These are phyloP conservation scores for Leishmania turanica DNA, from an alignment of 208 protist species.

Conservation along the genomic window DNA sequence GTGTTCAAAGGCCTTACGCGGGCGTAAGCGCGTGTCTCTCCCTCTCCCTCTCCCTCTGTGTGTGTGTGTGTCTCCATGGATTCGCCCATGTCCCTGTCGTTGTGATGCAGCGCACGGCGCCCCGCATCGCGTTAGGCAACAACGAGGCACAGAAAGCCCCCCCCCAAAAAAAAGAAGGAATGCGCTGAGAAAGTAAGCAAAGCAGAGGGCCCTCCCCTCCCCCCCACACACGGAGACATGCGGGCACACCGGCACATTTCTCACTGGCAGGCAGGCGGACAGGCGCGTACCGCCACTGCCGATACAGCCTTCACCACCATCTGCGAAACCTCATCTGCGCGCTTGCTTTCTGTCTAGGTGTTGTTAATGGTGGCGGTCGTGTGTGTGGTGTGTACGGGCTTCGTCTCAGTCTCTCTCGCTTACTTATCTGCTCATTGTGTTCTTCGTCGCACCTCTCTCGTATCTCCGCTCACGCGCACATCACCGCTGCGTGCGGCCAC, in stretches of 20 bases:
- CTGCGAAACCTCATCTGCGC: background rate
- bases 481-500: background rate
- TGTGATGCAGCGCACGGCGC: background rate
- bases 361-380: background rate
- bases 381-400: background rate
- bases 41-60: too few species aligned
- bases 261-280: background rate
- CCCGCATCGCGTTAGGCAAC: background rate
- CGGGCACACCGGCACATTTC: background rate
- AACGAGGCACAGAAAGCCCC: background rate
- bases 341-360: background rate
- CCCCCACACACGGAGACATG: background rate
- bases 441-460: background rate
- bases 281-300: background rate
- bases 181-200: background rate
- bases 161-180: background rate
- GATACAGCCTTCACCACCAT: background rate
- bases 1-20: background rate
- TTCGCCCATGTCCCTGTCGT: background rate
- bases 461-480: background rate
- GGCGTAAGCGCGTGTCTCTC: background rate
- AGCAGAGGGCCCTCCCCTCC: too few species aligned
- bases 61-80: background rate
- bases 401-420: background rate
- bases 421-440: background rate